Conservation (phyloP, 2,329 filamentous ascomycete species). For the Cladobotryum protrusum region DNA sequence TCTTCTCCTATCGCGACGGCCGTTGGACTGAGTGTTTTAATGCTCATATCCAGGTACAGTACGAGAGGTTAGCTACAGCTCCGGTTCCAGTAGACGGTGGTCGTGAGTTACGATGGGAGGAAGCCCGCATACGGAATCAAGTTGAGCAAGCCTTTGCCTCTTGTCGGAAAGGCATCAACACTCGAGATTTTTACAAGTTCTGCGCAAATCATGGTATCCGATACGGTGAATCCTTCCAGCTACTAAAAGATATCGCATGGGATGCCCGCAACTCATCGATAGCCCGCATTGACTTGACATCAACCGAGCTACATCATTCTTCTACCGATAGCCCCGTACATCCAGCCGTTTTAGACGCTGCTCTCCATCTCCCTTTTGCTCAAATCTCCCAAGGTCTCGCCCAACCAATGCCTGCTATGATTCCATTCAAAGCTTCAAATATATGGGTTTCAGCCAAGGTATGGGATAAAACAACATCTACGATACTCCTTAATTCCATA, state of each 20-base stretch:
- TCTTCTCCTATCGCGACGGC: slow-evolving; percentile 2
- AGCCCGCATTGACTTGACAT: slow-evolving; percentile 5
- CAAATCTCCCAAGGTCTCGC: background rate
- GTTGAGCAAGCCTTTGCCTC: background rate
- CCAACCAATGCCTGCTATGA: slow-evolving; percentile 11
- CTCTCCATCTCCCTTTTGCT: slow-evolving; percentile 24
- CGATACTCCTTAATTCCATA: background rate
- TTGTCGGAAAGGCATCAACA: background rate
- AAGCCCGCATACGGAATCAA: background rate
- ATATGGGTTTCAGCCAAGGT: background rate
- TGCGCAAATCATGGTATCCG: slow-evolving; percentile 1
- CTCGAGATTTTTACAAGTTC: background rate
- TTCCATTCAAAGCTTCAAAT: slow-evolving; percentile 6
- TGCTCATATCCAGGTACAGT: slow-evolving; percentile 2
- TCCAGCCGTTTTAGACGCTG: slow-evolving; percentile 31
- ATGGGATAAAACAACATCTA: background rate
- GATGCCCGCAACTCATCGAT: background rate
- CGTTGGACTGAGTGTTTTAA: slow-evolving; percentile 7
- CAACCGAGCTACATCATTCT: slow-evolving; percentile 1
- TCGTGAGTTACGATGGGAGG: background rate
- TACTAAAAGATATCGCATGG: slow-evolving; percentile 1
- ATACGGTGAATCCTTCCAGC: slow-evolving; percentile 7
- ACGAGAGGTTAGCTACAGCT: background rate
- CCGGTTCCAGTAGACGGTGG: background rate
- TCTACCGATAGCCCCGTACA: slow-evolving; percentile 26